phyloP scores from a whole-genome alignment of 2,329 filamentous ascomycete species.

The Fusarium subtropicale region DNA sequence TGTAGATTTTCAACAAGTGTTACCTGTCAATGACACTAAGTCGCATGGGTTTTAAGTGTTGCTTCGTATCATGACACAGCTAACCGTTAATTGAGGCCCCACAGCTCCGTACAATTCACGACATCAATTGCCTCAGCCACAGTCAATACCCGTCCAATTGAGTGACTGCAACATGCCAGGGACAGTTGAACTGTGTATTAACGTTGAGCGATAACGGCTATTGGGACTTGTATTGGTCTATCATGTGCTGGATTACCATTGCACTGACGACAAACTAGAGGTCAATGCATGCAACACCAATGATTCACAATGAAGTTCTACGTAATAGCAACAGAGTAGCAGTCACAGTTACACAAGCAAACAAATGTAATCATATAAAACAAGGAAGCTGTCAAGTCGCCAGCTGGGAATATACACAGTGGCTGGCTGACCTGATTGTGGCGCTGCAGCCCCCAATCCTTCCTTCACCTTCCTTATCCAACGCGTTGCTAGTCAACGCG shows the following conservation, averaged over 20 bases:
- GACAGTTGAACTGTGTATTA: not conserved
- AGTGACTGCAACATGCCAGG: too few relatives aligned
- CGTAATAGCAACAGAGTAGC: not conserved
- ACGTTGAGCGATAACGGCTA: not conserved
- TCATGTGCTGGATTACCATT: not conserved
- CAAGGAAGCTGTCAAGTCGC: conserved; percentile 24
- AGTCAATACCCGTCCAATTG: not conserved
- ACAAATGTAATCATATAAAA: not conserved
- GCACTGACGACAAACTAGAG: not conserved
- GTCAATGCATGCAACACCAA: not conserved
- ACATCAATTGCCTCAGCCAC: not conserved
- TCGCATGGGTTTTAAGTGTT: not conserved
- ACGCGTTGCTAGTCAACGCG: conserved; percentile 40
- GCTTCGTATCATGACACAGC: not conserved
- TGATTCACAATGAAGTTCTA: not conserved
- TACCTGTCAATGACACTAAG: too few relatives aligned
- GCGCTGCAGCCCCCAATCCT: conserved; percentile 32
- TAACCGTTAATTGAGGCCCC: not conserved
- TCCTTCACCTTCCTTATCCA: conserved; percentile 10
- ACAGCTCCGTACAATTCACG: not conserved
- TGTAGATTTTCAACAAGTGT: too few relatives aligned
- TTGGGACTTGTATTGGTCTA: not conserved
- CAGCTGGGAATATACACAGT: conserved; percentile 2
- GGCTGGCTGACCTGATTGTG: conserved; percentile 36
- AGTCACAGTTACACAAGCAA: not conserved